Percentiles rank a stretch among this genome's conserved stretches.
Conservation (phyloP, 148 eudicot species). For the Vaccinium macrocarpon region DNA sequence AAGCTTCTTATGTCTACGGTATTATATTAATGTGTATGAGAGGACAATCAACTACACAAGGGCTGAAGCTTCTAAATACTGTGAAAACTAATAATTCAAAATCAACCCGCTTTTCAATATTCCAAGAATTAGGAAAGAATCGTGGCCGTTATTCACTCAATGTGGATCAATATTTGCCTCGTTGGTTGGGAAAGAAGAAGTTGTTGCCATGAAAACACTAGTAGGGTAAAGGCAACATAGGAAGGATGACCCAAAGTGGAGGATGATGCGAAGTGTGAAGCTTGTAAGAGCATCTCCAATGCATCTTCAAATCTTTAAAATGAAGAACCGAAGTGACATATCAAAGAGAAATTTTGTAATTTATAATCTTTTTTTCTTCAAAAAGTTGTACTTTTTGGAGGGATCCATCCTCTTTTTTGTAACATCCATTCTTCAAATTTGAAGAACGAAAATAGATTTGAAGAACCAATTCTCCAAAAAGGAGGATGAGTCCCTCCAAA, state of each 20-base stretch:
- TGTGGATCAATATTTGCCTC: slow-evolving; percentile 8
- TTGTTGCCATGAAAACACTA: background rate
- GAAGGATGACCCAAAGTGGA: background rate
- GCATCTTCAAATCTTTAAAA: no score
- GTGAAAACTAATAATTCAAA: background rate
- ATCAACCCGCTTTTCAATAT: background rate
- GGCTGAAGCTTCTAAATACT: background rate
- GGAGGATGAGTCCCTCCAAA: no score
- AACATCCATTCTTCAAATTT: no score
- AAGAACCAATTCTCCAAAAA: no score
- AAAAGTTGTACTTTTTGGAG: no score
- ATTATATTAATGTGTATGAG: slow-evolving; percentile 17
- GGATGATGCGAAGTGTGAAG: background rate
- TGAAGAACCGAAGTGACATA: no score
- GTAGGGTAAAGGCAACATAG: background rate
- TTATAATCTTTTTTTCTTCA: no score
- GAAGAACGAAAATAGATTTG: no score
- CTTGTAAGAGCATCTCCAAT: no score
- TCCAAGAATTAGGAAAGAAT: slow-evolving; percentile 13
- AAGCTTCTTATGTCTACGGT: slow-evolving; percentile 27
- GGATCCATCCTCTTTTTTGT: no score
- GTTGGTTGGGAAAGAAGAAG: background rate
- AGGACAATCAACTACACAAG: background rate
- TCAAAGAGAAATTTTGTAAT: no score
- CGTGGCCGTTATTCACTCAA: background rate